Evolutionary conservation across 2,329 filamentous ascomycete species (phyloP).

Genomic region (Trichoderma guizhouense): DNA sequence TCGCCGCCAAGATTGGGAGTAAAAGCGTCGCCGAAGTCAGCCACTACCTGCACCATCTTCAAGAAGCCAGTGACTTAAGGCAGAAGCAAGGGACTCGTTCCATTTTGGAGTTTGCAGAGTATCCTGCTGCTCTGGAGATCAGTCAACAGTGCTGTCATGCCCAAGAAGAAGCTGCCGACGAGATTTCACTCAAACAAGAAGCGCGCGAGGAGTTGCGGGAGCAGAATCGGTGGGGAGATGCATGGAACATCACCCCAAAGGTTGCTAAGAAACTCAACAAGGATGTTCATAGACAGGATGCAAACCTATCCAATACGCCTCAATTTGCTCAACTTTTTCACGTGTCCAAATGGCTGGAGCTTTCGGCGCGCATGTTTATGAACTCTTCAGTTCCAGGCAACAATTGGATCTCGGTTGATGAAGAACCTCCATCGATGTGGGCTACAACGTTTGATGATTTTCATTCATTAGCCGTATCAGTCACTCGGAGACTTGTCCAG

Average conservation of each 20-base stretch:
- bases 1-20: constrained; percentile 61
- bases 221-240: constrained; percentile 54
- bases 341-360: constrained; percentile 55
- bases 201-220: constrained; percentile 59
- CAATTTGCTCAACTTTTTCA: constrained; percentile 57
- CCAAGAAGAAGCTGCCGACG: constrained; percentile 67
- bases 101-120: constrained; percentile 47
- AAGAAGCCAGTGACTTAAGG: constrained; percentile 44
- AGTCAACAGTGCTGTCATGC: constrained; percentile 60
- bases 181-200: constrained; percentile 62
- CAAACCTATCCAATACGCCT: constrained; percentile 29
- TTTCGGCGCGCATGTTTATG: constrained; percentile 73
- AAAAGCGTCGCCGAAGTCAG: constrained; percentile 74
- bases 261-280: constrained; percentile 33
- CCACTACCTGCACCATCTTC: constrained; percentile 64
- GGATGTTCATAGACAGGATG: constrained; percentile 20
- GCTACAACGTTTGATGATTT: constrained; percentile 76
- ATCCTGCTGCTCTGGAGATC: constrained; percentile 72
- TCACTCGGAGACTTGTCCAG: constrained; percentile 69
- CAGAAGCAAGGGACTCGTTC: constrained; percentile 33
- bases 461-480: constrained; percentile 60
- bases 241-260: constrained; percentile 61
- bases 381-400: constrained; percentile 58
- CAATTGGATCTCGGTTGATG: constrained; percentile 64
- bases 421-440: constrained; percentile 66